These are phyloP conservation scores for Allantophomopsis lycopodina DNA, from an alignment of 2,329 filamentous ascomycete genomes.

Conservation along the genomic window DNA sequence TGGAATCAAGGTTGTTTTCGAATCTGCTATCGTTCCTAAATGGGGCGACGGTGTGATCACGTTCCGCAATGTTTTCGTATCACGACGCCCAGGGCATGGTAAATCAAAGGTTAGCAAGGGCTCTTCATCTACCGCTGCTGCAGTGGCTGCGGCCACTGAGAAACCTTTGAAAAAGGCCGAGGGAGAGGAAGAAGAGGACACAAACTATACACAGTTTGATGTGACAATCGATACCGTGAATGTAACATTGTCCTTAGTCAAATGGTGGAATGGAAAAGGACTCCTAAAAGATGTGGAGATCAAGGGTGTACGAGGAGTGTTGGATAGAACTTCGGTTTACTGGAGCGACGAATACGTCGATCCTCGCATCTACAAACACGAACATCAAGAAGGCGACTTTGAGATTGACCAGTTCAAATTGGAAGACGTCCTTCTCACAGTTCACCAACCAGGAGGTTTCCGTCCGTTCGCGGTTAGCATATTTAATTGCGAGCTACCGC, in stretches of 20 bases:
- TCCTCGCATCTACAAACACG: constrained; percentile 75
- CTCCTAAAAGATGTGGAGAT: constrained; percentile 85
- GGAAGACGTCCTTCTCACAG: constrained; percentile 80
- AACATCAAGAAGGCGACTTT: constrained; percentile 85
- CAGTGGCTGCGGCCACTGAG: constrained; percentile 65
- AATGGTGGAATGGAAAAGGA: constrained; percentile 97
- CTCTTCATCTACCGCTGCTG: constrained; percentile 71
- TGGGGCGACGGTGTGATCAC: constrained; percentile 94
- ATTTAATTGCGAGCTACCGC: constrained; percentile 86
- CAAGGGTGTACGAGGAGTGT: constrained; percentile 80
- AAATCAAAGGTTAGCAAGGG: constrained; percentile 83
- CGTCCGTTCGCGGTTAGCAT: constrained; percentile 94
- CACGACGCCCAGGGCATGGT: constrained; percentile 71
- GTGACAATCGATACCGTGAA: constrained; percentile 91
- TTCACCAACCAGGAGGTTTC: constrained; percentile 83
- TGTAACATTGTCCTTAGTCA: constrained; percentile 91
- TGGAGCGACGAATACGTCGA: constrained; percentile 60
- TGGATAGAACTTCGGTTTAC: constrained; percentile 75
- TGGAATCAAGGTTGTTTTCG: constrained; percentile 87
- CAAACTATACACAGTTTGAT: constrained; percentile 96
- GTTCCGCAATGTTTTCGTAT: constrained; percentile 94
- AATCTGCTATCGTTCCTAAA: constrained; percentile 92
- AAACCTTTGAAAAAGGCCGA: constrained; percentile 26
- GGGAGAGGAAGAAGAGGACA: constrained; percentile 56
- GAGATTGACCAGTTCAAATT: constrained; percentile 96